Conservation (phyloP, 805 yeast species). For the Candida broadrunensis region DNA sequence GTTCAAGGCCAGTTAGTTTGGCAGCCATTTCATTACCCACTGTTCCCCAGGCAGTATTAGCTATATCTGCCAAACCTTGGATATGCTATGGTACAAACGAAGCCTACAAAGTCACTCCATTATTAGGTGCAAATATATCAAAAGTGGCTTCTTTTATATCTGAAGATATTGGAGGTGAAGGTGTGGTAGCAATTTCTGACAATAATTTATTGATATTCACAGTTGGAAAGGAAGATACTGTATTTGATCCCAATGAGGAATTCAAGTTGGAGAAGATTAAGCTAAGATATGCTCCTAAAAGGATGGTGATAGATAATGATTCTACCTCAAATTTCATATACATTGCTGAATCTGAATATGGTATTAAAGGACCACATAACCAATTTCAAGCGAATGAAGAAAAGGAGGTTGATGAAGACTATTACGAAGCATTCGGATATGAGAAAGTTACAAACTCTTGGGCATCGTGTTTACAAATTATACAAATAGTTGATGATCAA, state of each 20-base stretch:
- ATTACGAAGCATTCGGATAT: slow-evolving; percentile 47
- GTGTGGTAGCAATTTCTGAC: slow-evolving; percentile 61
- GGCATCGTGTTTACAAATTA: slow-evolving; percentile 55
- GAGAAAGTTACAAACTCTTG: slow-evolving; percentile 22
- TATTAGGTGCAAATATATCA: slow-evolving; percentile 39
- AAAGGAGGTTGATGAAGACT: slow-evolving; percentile 23
- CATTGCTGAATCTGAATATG: slow-evolving; percentile 46
- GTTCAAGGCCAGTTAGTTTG: slow-evolving; percentile 60
- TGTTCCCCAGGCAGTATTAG: slow-evolving; percentile 35
- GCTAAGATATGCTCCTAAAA: slow-evolving; percentile 51
- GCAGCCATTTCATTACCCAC: slow-evolving; percentile 25
- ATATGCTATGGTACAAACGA: slow-evolving; percentile 39
- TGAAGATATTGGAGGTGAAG: slow-evolving; percentile 58
- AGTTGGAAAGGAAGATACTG: slow-evolving; percentile 39
- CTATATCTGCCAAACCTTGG: slow-evolving; percentile 57
- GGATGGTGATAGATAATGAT: slow-evolving; percentile 22
- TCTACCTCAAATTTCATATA: slow-evolving; percentile 24
- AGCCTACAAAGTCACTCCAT: slow-evolving; percentile 46
- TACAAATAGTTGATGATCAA: slow-evolving; percentile 32
- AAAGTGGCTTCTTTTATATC: slow-evolving; percentile 56
- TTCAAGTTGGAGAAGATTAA: slow-evolving; percentile 29
- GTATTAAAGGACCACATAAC: slow-evolving; percentile 28
- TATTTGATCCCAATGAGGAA: slow-evolving; percentile 23
- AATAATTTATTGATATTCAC: slow-evolving; percentile 54
- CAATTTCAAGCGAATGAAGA: slow-evolving; percentile 6